Evolutionary conservation across 768 basidiomycete species (phyloP).

Genomic region (button mushroom (Agaricus bisporus)): DNA sequence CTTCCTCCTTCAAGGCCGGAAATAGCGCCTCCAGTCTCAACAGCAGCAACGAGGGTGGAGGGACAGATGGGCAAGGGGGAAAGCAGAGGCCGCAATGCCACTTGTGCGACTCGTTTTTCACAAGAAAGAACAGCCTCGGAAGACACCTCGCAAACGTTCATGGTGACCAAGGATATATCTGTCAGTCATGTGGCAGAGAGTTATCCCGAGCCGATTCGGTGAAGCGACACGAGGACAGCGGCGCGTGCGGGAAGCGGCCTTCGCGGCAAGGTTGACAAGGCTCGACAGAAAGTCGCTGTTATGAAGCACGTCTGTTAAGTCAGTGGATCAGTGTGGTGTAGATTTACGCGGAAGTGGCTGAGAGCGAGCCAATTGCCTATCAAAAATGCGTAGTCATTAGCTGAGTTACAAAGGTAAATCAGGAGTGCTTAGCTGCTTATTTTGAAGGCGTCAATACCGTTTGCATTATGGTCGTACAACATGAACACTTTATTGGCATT

Average conservation of each 20-base stretch:
- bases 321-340: not conserved
- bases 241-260: constrained; percentile 21
- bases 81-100: not conserved
- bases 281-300: not conserved
- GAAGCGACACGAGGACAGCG: constrained; percentile 18
- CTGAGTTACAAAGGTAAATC: not conserved
- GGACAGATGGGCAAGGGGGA: not conserved
- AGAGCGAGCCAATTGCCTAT: not conserved
- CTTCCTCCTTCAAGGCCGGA: not conserved
- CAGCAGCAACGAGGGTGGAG: not conserved
- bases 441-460: not conserved
- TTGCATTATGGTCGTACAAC: not conserved
- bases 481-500: not conserved
- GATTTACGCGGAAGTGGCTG: not conserved
- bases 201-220: constrained; percentile 24
- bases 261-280: constrained; percentile 2
- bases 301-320: not conserved
- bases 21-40: not conserved
- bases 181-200: not conserved
- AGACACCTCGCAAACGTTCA: constrained; percentile 14
- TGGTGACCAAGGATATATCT: constrained; percentile 1
- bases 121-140: constrained; percentile 13
- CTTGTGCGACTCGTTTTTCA: constrained; percentile 12
- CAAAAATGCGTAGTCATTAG: not conserved
- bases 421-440: constrained; percentile 4